Conservation (phyloP, 768 basidiomycete genomes). For the Botryobasidium botryosum region DNA sequence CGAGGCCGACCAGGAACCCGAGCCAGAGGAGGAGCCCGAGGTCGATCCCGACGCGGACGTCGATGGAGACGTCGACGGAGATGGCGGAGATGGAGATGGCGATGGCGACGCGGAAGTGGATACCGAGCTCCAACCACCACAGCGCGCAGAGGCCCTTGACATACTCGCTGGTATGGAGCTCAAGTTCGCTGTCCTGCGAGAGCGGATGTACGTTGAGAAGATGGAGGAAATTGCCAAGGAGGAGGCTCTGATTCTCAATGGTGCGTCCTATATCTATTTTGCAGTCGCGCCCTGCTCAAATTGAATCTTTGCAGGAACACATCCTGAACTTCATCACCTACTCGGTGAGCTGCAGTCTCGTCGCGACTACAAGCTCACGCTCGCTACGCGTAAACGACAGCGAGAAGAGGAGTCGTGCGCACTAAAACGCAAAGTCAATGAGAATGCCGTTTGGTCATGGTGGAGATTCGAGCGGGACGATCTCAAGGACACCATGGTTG, state of each 20-base stretch:
- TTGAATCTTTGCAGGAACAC: slow-evolving; percentile 35
- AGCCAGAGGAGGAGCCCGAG: slow-evolving; percentile 15
- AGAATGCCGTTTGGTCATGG: slow-evolving; percentile 69
- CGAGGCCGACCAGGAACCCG: slow-evolving; percentile 10
- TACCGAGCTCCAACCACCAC: slow-evolving; percentile 60
- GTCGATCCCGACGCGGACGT: slow-evolving; percentile 15
- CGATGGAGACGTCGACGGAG: slow-evolving; percentile 22
- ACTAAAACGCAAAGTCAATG: slow-evolving; percentile 50
- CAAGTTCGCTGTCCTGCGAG: slow-evolving; percentile 75
- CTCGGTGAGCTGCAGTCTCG: slow-evolving; percentile 63
- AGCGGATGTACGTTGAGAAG: slow-evolving; percentile 81
- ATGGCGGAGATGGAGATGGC: slow-evolving; percentile 19
- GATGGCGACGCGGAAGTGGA: slow-evolving; percentile 26
- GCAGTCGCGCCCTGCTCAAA: no score
- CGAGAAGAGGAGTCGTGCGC: slow-evolving; percentile 48
- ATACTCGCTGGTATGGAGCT: slow-evolving; percentile 80
- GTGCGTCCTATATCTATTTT: slow-evolving; percentile 29
- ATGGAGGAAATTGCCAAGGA: slow-evolving; percentile 86
- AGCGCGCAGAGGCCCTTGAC: slow-evolving; percentile 76
- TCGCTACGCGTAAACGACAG: slow-evolving; percentile 57
- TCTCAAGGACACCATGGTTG: slow-evolving; percentile 72
- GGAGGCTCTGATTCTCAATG: slow-evolving; percentile 59
- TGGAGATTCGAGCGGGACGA: slow-evolving; percentile 79
- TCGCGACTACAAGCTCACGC: slow-evolving; percentile 62
- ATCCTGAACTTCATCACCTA: slow-evolving; percentile 74